Conservation (phyloP, 305 asterid genomes). For the Fraxinus platypoda region DNA sequence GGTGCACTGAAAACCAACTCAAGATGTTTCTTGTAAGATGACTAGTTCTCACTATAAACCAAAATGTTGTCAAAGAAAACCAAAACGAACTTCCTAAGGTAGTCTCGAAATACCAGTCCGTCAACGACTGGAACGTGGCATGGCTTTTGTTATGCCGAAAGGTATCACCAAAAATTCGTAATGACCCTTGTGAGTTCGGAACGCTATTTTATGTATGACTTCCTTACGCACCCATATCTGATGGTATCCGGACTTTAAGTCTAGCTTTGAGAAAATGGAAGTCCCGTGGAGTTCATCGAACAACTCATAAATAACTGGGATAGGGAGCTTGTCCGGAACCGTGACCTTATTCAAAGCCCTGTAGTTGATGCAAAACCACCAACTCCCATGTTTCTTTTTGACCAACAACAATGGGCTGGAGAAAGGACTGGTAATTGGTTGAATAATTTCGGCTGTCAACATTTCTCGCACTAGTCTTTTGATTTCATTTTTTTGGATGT, state of each 20-base stretch:
- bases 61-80: slow-evolving; percentile 11
- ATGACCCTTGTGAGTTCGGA: background rate
- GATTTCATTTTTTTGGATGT: background rate
- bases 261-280: background rate
- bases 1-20: background rate
- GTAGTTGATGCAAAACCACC: background rate
- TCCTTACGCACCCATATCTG: background rate
- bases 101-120: background rate
- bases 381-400: background rate
- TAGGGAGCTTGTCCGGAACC: too few species aligned
- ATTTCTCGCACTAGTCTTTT: background rate
- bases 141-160: too few species aligned
- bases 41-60: background rate
- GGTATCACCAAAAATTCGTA: too few species aligned
- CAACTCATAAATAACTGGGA: too few species aligned
- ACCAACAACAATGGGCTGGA: background rate
- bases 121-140: too few species aligned
- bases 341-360: background rate
- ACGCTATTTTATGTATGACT: background rate
- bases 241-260: background rate
- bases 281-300: too few species aligned
- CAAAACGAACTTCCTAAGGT: background rate
- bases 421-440: slow-evolving; percentile 1
- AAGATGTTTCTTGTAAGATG: background rate
- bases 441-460: background rate